A percentile compares a stretch with the other conserved stretches of the same genome.
Evolutionary conservation across 768 basidiomycete species (phyloP).

Genomic region (Auriscalpium orientale): DNA sequence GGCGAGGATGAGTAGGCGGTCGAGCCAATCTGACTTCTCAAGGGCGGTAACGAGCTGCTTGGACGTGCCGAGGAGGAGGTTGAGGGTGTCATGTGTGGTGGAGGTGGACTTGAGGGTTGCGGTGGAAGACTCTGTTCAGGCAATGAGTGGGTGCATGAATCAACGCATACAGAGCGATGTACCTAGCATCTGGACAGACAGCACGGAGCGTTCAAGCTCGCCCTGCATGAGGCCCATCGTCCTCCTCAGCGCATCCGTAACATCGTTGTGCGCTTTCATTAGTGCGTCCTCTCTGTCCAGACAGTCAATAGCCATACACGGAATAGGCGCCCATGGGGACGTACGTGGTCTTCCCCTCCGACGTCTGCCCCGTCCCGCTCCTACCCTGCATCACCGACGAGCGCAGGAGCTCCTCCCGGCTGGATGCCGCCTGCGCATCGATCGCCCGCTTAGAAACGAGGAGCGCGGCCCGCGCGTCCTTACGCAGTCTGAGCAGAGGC

Average conservation of each 20-base stretch:
- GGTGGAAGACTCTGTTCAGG: slow-evolving; percentile 62
- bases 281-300: slow-evolving; percentile 66
- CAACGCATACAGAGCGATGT: slow-evolving; percentile 11
- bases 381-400: slow-evolving; percentile 33
- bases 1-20: slow-evolving; percentile 77
- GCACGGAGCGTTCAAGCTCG: slow-evolving; percentile 84
- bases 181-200: slow-evolving; percentile 84
- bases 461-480: slow-evolving; percentile 59
- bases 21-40: slow-evolving; percentile 87
- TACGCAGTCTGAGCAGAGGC: slow-evolving; percentile 40
- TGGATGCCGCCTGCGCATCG: slow-evolving; percentile 49
- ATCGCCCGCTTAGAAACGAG: slow-evolving; percentile 70
- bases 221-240: slow-evolving; percentile 84
- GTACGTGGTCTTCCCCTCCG: slow-evolving; percentile 56
- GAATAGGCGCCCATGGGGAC: slow-evolving; percentile 20
- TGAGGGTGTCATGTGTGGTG: slow-evolving; percentile 67
- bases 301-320: not conserved
- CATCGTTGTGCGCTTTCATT: slow-evolving; percentile 83
- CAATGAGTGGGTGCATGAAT: not conserved
- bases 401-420: slow-evolving; percentile 61
- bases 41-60: slow-evolving; percentile 81
- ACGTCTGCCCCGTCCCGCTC: slow-evolving; percentile 32
- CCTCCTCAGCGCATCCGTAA: slow-evolving; percentile 81
- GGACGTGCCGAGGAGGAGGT: slow-evolving; percentile 65
- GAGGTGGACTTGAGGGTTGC: slow-evolving; percentile 68